Conservation (phyloP, 2,329 filamentous ascomycete genomes). For the Fusarium veterinarium region DNA sequence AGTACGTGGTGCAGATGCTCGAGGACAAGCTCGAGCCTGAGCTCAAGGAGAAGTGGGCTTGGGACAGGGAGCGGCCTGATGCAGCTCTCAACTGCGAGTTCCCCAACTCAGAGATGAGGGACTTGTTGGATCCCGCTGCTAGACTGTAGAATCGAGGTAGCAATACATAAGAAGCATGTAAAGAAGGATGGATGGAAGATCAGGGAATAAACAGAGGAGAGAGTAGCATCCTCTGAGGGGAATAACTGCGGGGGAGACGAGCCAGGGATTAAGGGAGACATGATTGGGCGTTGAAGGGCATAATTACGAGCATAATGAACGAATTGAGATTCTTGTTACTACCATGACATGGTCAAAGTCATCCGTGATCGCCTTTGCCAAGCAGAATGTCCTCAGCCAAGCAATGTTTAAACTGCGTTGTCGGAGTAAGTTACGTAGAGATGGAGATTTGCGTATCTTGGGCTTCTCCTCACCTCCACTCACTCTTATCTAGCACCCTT, state of each 20-base stretch:
- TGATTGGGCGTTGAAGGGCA: conserved; percentile 20
- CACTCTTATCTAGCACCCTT: conserved; percentile 28
- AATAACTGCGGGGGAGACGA: conserved; percentile 21
- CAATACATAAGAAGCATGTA: conserved; percentile 12
- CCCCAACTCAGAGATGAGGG: conserved; percentile 67
- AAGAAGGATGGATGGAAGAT: conserved; percentile 1
- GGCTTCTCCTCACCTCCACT: conserved; percentile 24
- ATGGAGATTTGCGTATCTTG: neutral
- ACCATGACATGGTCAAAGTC: neutral
- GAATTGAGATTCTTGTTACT: conserved; percentile 15
- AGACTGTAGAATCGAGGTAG: conserved; percentile 42
- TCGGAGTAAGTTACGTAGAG: conserved; percentile 15
- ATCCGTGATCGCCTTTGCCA: conserved; percentile 5
- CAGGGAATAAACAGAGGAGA: conserved; percentile 8
- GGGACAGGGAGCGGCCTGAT: conserved; percentile 70
- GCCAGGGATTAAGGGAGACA: conserved; percentile 9
- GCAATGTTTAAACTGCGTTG: conserved; percentile 10
- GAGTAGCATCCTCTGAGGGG: conserved; percentile 20
- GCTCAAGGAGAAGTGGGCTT: conserved; percentile 63
- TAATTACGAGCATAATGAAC: conserved; percentile 30
- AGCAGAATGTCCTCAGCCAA: neutral
- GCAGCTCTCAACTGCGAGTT: conserved; percentile 64
- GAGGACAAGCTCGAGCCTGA: conserved; percentile 58
- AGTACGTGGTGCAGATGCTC: conserved; percentile 69
- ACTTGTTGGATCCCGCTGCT: conserved; percentile 54